Percentiles rank a stretch among this genome's conserved stretches.
Conservation (phyloP, 139 green algal genomes). For the Medakamo hakoo region DNA sequence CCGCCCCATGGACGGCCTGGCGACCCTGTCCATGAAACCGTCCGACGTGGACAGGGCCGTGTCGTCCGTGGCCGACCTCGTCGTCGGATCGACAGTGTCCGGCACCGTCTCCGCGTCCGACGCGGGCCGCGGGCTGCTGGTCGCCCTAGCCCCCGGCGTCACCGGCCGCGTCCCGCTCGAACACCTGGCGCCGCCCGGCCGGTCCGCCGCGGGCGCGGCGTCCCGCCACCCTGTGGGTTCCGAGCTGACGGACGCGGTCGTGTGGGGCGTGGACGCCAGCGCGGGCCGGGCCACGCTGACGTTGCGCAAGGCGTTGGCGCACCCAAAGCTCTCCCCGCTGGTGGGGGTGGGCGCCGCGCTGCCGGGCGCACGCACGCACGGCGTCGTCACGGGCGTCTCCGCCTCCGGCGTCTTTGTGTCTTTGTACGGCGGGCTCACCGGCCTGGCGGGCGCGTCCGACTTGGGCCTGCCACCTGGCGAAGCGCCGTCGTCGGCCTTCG, state of each 20-base stretch:
- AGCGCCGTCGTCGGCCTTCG: neutral
- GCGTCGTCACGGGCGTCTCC: slow-evolving; percentile 63
- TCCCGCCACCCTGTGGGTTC: slow-evolving; percentile 28
- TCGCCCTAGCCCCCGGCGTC: slow-evolving; percentile 36
- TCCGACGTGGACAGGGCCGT: slow-evolving; percentile 20
- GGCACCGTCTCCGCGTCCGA: slow-evolving; percentile 29
- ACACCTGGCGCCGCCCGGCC: neutral
- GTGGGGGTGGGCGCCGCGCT: slow-evolving; percentile 23
- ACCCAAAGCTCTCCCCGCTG: slow-evolving; percentile 48
- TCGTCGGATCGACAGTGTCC: slow-evolving; percentile 30
- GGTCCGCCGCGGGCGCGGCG: slow-evolving; percentile 11
- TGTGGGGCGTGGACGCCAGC: slow-evolving; percentile 42
- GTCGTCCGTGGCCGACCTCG: slow-evolving; percentile 11
- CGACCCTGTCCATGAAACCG: slow-evolving; percentile 37
- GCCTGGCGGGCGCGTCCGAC: slow-evolving; percentile 30
- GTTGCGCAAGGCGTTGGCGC: slow-evolving; percentile 64
- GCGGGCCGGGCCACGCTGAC: slow-evolving; percentile 41
- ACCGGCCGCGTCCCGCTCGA: slow-evolving; percentile 2
- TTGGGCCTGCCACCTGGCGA: slow-evolving; percentile 40
- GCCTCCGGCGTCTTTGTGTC: slow-evolving; percentile 72
- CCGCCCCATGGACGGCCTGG: slow-evolving; percentile 68
- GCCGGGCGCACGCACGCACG: slow-evolving; percentile 48
- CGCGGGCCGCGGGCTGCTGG: slow-evolving; percentile 35
- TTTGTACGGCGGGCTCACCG: slow-evolving; percentile 62
- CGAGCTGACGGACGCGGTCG: too few species aligned